These are phyloP conservation scores for Macadamia integrifolia DNA, from an alignment of 164 flowering plant genomes.

Conservation along the genomic window DNA sequence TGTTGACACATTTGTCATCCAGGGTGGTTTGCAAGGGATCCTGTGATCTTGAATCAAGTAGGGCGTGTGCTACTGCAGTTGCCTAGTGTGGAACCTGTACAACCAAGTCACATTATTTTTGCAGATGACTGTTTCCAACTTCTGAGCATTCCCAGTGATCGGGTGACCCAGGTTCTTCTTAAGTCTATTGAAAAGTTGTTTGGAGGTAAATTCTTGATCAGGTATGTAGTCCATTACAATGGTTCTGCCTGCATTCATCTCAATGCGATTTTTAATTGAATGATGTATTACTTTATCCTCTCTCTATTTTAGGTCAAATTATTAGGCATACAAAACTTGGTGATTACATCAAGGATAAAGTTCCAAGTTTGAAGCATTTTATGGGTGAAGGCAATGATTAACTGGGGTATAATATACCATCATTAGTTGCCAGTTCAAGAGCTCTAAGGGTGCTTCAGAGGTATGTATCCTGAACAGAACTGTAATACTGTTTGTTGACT, in stretches of 20 bases:
- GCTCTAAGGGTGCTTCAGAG: conserved; percentile 59
- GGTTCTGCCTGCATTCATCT: neutral
- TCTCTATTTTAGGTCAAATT: conserved; percentile 50
- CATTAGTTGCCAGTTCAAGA: conserved; percentile 42
- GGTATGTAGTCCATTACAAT: neutral
- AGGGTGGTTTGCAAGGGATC: conserved; percentile 98
- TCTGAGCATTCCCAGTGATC: conserved; percentile 44
- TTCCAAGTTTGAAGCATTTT: conserved; percentile 71
- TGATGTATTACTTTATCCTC: neutral
- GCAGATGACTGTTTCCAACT: conserved; percentile 83
- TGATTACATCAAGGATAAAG: conserved; percentile 48
- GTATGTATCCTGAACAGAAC: conserved; percentile 22
- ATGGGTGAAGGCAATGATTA: conserved; percentile 28
- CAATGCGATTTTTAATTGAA: neutral
- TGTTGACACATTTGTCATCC: too few relatives aligned
- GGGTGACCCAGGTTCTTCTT: conserved; percentile 34
- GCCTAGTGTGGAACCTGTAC: conserved; percentile 18
- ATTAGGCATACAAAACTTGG: conserved; percentile 64
- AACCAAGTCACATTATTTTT: conserved; percentile 52
- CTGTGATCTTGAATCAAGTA: conserved; percentile 52
- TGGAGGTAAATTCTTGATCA: conserved; percentile 49
- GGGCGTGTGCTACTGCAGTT: conserved; percentile 58
- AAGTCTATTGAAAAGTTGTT: conserved; percentile 51
- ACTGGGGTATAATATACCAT: conserved; percentile 43
- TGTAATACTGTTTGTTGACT: neutral